Evolutionary conservation across 805 yeast species (phyloP), one percentile per base, ranked within the genome.

Genomic region (Zygosaccharomyces pseudorouxii): DNA sequence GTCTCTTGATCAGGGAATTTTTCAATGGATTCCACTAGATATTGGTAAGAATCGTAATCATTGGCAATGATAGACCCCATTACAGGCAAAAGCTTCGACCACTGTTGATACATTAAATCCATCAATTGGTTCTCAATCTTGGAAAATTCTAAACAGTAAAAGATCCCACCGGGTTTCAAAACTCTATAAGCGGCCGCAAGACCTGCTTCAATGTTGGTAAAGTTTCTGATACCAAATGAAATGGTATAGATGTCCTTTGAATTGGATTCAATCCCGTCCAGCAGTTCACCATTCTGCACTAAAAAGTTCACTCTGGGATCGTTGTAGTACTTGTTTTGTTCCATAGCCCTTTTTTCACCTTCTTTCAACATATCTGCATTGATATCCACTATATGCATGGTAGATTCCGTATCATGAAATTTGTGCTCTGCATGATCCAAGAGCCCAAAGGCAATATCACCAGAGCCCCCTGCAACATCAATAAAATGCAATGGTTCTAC

Each of bases 381-480:
- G 70, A 93, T 93, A 69, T 93, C 99, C 4, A 89, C 95, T 42
- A 93, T 80, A 7, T 90, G 88, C 93, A 93, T 93, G 22, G 82
- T 80, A 29, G 89, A 80, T 52, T 75, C 73, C 33, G 69, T 75
- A 70, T 93, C 99, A 49, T 85, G 83, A 63, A 81, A 88, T 53
- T 81, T 79, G 35, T 74, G 69, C 54, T 84, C 82, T 8, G 98
- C 98, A 69, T 93, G 96, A 60, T 89, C 96, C 53, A 93, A 74
- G 54, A 93, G 76, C 2, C 99, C 95, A 70, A 89, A 89, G 1
- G 99, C 99, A 69, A 93, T 92, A 64, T 93, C 99, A 41, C 99
- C 99, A 9, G 98, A 89, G 20, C 99, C 99, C 51, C 99, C 99
- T 23, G 99, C 99, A 49, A 93, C 98, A 68, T 93, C 99, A 54